Evolutionary conservation across 2,329 filamentous ascomycete genomes (phyloP).

Genomic region (Penicillium sp.): DNA sequence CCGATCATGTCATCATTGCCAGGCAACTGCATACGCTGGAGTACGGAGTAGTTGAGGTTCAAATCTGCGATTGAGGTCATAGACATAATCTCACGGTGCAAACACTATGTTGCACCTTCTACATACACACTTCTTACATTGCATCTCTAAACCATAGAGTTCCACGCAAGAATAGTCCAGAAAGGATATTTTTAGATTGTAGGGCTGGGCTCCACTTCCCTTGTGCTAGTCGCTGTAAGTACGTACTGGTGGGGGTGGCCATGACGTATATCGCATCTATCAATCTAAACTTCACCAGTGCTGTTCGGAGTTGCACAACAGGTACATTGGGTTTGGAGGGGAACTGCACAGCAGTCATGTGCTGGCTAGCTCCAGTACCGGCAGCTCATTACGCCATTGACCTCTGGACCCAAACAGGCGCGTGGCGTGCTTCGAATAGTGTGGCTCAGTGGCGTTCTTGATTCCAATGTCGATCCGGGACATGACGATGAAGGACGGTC

Average conservation of each 20-base stretch:
- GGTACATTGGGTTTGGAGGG: too few species aligned
- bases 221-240: not conserved
- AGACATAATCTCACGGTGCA: too few species aligned
- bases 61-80: not conserved
- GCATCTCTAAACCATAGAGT: too few species aligned
- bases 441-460: slow-evolving; percentile 13
- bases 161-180: not conserved
- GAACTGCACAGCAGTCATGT: too few species aligned
- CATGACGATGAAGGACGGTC: slow-evolving; percentile 22
- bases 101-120: too few species aligned
- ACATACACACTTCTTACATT: too few species aligned
- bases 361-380: too few species aligned
- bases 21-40: not conserved
- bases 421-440: not conserved
- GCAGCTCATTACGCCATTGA: not conserved
- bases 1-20: slow-evolving; percentile 5
- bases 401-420: too few species aligned
- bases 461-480: slow-evolving; percentile 3
- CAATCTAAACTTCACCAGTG: not conserved
- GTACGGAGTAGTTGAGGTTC: not conserved
- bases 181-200: not conserved
- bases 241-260: not conserved
- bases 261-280: not conserved
- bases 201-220: not conserved
- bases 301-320: too few species aligned